Percentiles rank a stretch among this genome's conserved stretches.
Conservation (phyloP, 1,284 basidiomycete genomes). For the Moesziomyces parantarcticus region DNA sequence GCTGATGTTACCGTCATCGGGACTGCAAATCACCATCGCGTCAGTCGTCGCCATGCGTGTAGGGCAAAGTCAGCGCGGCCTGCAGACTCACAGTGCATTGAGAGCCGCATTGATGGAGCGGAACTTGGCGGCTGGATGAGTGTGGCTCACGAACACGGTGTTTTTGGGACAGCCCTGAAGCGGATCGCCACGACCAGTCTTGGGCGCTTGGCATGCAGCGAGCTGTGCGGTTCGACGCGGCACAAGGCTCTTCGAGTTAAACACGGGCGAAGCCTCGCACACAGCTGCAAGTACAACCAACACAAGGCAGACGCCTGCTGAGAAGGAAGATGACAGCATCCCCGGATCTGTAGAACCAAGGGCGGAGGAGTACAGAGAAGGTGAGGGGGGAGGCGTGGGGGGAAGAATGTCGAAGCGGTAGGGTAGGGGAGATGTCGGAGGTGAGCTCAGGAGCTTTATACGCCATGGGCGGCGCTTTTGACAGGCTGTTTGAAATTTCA, state of each 20-base stretch:
- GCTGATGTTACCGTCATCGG: constrained; percentile 17
- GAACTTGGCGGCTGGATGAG: constrained; percentile 10
- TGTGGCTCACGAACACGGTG: constrained; percentile 33
- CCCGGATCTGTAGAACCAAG: neutral
- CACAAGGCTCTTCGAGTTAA: neutral
- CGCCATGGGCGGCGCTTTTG: too few species aligned
- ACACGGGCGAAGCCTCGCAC: neutral
- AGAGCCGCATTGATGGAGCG: constrained; percentile 28
- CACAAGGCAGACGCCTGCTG: neutral
- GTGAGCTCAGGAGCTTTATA: neutral
- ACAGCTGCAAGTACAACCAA: constrained; percentile 1
- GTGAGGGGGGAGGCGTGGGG: neutral
- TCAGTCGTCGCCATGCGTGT: constrained; percentile 6
- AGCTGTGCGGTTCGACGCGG: neutral
- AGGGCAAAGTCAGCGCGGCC: too few species aligned
- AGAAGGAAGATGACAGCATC: neutral
- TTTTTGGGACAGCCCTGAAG: constrained; percentile 19
- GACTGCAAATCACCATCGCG: constrained; percentile 1
- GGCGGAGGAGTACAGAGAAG: constrained; percentile 1
- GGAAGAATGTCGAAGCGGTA: neutral
- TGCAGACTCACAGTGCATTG: constrained; percentile 21
- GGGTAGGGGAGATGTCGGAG: neutral
- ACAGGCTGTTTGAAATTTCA: too few species aligned
- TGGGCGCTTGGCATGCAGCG: constrained; percentile 29
- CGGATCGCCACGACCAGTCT: neutral